Base-by-base conservation (phyloP, 2,329 filamentous ascomycete genomes). In the Colletotrichum lini region DNA sequence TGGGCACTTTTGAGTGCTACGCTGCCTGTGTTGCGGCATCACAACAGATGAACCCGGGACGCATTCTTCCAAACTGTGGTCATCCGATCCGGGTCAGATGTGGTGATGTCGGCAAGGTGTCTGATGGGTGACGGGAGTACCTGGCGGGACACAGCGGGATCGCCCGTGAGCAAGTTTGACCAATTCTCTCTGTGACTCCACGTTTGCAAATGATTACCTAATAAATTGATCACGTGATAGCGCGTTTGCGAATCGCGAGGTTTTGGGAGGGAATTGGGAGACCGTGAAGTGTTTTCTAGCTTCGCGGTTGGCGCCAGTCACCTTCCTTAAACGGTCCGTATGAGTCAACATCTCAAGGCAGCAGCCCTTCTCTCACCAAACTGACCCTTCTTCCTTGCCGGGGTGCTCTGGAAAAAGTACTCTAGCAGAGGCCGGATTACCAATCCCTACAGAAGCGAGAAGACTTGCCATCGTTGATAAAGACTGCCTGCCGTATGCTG, bases 261-360 rank as follows among this genome's bases (percentile, higher is more conserved):
- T 40, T 38, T 57, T 21, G 18, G 35, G n/a, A 4, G 26, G 26
- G 26, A 26, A 23, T 35, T 35, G 30, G n/a, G 13, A 16, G 38
- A 42, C 12, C 13, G 53, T 15, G 53, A 21, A 38, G 21, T 21
- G n/a, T 57, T 42, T 56, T 40, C 53, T 6, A n/a, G 53, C 35
- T 56, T 40, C 53, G 53, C 35, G 35, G 8, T 21, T 16, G 21
- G n/a, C 30, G 56, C 30, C 21, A 26, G 42, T 21, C 26, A 38
- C 18, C 56, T 50, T 30, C 58, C 23, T n/a, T 44, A 44, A 30
- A 35, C 58, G 21, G 58, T 47, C 38, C n/a, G 26, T 54, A 40
- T 69, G 69, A 72, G 58, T 69, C 69, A 59, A 53, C 44, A 6
- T 6, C 30, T 23, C 65, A 21, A 72, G 69, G 65, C 65, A 72